Percentiles rank a stretch among this genome's conserved stretches.
Evolutionary conservation across 352 stramenopile species (phyloP).

Genomic region (Phytophthora meadii): DNA sequence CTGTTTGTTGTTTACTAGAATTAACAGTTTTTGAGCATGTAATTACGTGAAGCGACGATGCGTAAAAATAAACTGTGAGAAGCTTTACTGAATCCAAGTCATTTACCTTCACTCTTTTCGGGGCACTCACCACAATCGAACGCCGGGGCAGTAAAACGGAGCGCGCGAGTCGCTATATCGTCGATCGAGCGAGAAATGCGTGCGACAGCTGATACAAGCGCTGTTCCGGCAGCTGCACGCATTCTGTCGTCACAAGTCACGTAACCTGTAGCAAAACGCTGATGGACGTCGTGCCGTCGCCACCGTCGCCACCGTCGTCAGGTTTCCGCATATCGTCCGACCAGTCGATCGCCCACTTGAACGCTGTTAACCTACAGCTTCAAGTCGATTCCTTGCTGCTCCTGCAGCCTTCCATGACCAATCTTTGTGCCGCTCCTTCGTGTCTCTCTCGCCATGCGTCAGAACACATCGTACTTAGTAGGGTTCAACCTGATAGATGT

Average conservation of each 20-base stretch:
- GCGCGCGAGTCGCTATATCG: slow-evolving; percentile 7
- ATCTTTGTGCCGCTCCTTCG: background rate
- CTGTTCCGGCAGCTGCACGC: slow-evolving; percentile 3
- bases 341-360: slow-evolving; percentile 3
- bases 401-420: too few species aligned
- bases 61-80: slow-evolving; percentile 34
- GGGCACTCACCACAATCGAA: slow-evolving; percentile 19
- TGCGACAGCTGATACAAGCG: slow-evolving; percentile 21
- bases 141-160: slow-evolving; percentile 10
- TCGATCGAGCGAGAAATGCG: slow-evolving; percentile 18
- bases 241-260: background rate
- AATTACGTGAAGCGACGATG: slow-evolving; percentile 34
- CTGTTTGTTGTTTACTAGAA: background rate
- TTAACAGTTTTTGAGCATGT: slow-evolving; percentile 11
- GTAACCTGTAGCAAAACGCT: slow-evolving; percentile 1
- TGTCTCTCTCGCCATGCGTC: slow-evolving; percentile 16
- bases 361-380: too few species aligned
- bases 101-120: slow-evolving; percentile 7
- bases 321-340: slow-evolving; percentile 5
- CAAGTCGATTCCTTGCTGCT: too few species aligned
- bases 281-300: slow-evolving; percentile 11
- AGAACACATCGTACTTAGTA: slow-evolving; percentile 22
- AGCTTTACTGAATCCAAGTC: slow-evolving; percentile 27
- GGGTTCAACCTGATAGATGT: background rate
- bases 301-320: background rate